A percentile compares a stretch with the other conserved stretches of the same genome.
phyloP scores from a whole-genome alignment of 768 basidiomycete genomes.

The Pleurotus platypus region DNA sequence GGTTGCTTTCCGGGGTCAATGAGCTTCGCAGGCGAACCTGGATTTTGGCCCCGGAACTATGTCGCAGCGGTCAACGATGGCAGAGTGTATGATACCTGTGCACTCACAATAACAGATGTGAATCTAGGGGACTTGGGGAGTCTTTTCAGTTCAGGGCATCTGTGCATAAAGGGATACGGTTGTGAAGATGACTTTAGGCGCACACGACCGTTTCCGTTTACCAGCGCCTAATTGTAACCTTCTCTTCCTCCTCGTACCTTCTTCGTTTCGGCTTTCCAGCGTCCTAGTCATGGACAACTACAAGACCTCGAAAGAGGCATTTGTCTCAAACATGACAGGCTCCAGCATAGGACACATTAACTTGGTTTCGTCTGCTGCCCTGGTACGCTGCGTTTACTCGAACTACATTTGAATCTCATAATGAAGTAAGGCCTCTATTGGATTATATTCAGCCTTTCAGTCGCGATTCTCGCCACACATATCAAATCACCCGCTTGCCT shows the following conservation, averaged over 20 bases:
- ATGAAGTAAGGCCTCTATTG: conserved; percentile 58
- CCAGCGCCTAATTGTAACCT: too few relatives aligned
- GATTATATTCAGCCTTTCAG: conserved; percentile 58
- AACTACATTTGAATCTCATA: not conserved
- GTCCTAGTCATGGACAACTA: conserved; percentile 29
- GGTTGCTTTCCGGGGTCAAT: conserved; percentile 6
- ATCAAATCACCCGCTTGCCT: conserved; percentile 35
- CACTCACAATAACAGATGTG: conserved; percentile 32
- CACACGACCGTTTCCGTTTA: too few relatives aligned
- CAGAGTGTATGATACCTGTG: not conserved
- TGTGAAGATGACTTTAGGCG: too few relatives aligned
- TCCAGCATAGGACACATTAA: conserved; percentile 64
- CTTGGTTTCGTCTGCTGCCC: conserved; percentile 48
- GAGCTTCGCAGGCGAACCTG: conserved; percentile 26
- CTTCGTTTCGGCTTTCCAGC: not conserved
- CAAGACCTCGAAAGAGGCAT: conserved; percentile 71
- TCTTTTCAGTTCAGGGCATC: conserved; percentile 28
- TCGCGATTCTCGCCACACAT: conserved; percentile 42
- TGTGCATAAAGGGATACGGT: conserved; percentile 5
- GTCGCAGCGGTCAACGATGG: not conserved
- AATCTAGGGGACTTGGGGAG: conserved; percentile 26
- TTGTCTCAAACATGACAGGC: conserved; percentile 63
- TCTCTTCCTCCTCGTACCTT: not conserved
- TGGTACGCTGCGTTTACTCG: conserved; percentile 35
- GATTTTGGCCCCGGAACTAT: conserved; percentile 39